Percentiles rank a stretch among this genome's conserved stretches.
Conservation (phyloP, 1,139 yeast species). For the Hansenula sp. region DNA sequence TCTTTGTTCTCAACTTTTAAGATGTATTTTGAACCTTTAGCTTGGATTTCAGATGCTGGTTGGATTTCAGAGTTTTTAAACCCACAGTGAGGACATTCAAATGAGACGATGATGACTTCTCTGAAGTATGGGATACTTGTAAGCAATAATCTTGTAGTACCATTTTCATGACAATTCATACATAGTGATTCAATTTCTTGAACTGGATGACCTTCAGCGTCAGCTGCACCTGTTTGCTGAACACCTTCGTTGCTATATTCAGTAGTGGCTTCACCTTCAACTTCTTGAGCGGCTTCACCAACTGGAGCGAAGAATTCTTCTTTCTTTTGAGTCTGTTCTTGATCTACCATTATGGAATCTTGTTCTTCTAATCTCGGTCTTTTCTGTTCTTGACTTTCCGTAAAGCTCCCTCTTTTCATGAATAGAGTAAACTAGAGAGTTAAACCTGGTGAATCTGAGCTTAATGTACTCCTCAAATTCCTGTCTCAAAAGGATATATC, state of each 20-base stretch:
- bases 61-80: constrained; percentile 90
- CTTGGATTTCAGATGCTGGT: constrained; percentile 86
- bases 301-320: constrained; percentile 51
- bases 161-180: constrained; percentile 90
- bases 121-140: constrained; percentile 90
- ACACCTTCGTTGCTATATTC: constrained; percentile 30
- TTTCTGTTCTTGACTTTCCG: neutral
- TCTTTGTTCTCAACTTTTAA: constrained; percentile 64
- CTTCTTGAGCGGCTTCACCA: constrained; percentile 50
- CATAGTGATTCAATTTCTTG: constrained; percentile 93
- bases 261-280: constrained; percentile 17
- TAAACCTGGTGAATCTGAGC: too few relatives aligned
- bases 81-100: constrained; percentile 93
- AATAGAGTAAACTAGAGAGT: too few relatives aligned
- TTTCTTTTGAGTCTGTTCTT: constrained; percentile 13
- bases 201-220: constrained; percentile 92
- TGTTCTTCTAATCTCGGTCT: constrained; percentile 6
- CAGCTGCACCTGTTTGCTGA: constrained; percentile 58
- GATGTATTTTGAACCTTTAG: constrained; percentile 75
- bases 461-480: too few relatives aligned
- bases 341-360: neutral
- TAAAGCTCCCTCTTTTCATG: constrained; percentile 5
- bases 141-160: constrained; percentile 75
- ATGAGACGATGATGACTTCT: constrained; percentile 92
- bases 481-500: too few relatives aligned